phyloP scores from a whole-genome alignment of 169 alveolate genomes.

The Cryptosporidium baileyi region DNA sequence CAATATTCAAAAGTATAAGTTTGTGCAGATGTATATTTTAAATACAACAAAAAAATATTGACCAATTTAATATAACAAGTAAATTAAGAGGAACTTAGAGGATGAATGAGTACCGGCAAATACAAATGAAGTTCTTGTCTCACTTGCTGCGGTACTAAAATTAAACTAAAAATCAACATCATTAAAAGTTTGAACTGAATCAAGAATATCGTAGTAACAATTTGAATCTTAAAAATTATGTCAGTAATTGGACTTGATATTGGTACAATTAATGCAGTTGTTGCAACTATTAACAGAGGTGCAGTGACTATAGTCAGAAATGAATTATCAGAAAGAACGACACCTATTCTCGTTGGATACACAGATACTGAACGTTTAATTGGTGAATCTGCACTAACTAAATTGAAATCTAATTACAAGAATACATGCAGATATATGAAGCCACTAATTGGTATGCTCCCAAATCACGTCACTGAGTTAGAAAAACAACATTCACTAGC shows the following conservation, averaged over 20 bases:
- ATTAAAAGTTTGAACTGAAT: background rate
- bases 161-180: background rate
- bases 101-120: too few species aligned
- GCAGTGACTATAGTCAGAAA: constrained; percentile 93
- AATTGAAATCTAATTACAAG: constrained; percentile 83
- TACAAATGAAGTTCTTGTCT: constrained; percentile 53
- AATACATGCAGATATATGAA: constrained; percentile 89
- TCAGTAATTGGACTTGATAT: constrained; percentile 95
- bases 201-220: background rate
- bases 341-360: constrained; percentile 92
- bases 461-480: constrained; percentile 34
- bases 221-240: constrained; percentile 70
- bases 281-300: constrained; percentile 94
- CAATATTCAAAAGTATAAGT: too few species aligned
- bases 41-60: too few species aligned
- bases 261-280: constrained; percentile 93
- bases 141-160: constrained; percentile 29
- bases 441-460: constrained; percentile 84
- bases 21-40: too few species aligned
- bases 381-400: constrained; percentile 91
- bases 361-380: constrained; percentile 88
- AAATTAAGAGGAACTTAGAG: too few species aligned
- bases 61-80: too few species aligned
- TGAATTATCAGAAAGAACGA: constrained; percentile 92
- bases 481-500: constrained; percentile 35